Conservation (phyloP, 345 rosid species). For the Jatropha curcas region DNA sequence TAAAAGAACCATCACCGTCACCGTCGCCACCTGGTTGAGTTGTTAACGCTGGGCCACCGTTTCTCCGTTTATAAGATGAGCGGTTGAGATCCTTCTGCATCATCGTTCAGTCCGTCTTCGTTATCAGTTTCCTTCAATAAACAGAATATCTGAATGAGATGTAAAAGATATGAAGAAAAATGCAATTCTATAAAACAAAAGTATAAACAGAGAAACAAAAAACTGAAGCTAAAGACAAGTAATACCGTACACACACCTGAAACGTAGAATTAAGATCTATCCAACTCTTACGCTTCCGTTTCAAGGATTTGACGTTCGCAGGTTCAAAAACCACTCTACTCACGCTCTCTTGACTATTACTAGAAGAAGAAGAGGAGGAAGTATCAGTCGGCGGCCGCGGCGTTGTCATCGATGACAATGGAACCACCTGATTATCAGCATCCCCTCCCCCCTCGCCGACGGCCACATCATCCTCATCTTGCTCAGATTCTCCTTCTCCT, state of each 20-base stretch:
- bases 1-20: constrained; percentile 15
- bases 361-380: constrained; percentile 26
- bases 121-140: no score
- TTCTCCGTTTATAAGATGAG: constrained; percentile 14
- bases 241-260: background rate
- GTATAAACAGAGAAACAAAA: background rate
- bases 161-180: no score
- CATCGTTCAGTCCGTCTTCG: background rate
- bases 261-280: constrained; percentile 29
- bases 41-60: background rate
- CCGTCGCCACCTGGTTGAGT: background rate
- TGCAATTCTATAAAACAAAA: no score
- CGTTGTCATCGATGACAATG: constrained; percentile 41
- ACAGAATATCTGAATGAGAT: no score
- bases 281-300: constrained; percentile 24
- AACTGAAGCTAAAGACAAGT: background rate
- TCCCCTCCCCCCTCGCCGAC: constrained; percentile 25
- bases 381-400: constrained; percentile 26
- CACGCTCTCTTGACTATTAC: constrained; percentile 37
- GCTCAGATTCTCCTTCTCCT: constrained; percentile 20
- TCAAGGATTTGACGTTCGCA: constrained; percentile 17
- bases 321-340: constrained; percentile 6
- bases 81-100: constrained; percentile 24
- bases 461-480: constrained; percentile 11
- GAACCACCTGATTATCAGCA: constrained; percentile 61